Evolutionary conservation across 2,329 filamentous ascomycete species (phyloP).

Genomic region (Salinomyces thailandicus): DNA sequence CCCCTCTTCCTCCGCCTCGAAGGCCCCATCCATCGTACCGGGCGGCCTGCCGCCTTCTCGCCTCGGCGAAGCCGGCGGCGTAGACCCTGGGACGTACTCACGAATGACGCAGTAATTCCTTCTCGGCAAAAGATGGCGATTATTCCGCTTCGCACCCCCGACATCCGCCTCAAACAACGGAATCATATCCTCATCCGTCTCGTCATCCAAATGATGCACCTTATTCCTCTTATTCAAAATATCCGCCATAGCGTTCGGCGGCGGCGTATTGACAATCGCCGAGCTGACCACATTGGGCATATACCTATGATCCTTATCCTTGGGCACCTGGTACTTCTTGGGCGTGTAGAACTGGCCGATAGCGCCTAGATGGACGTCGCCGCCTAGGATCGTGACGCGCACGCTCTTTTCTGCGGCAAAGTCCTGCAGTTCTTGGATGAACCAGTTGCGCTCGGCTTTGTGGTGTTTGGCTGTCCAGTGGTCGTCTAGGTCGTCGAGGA

Average conservation of each 20-base stretch:
- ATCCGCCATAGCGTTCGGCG: constrained; percentile 78
- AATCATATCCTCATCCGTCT: constrained; percentile 93
- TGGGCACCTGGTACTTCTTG: constrained; percentile 63
- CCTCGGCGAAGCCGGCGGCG: constrained; percentile 59
- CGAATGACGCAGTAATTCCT: constrained; percentile 94
- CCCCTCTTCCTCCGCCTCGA: neutral
- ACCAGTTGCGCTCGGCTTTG: constrained; percentile 75
- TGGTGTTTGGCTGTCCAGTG: constrained; percentile 97
- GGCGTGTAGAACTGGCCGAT: constrained; percentile 94
- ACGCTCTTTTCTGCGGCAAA: constrained; percentile 87
- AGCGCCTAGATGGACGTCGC: constrained; percentile 86
- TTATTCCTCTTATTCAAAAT: constrained; percentile 89
- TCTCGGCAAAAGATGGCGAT: constrained; percentile 76
- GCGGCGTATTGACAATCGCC: constrained; percentile 85
- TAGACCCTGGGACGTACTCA: constrained; percentile 67
- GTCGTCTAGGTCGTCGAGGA: constrained; percentile 85
- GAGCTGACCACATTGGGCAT: constrained; percentile 95
- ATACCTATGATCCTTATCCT: constrained; percentile 87
- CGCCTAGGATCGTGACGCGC: constrained; percentile 81
- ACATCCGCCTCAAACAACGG: constrained; percentile 84
- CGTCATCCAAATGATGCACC: constrained; percentile 50
- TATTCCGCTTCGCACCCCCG: constrained; percentile 80
- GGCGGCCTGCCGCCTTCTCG: constrained; percentile 10
- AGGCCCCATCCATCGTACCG: constrained; percentile 5
- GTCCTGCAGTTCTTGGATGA: constrained; percentile 86